A percentile compares a stretch with the other conserved stretches of the same genome.
Evolutionary conservation across 2,329 filamentous ascomycete genomes (phyloP).

Genomic region (Colletotrichum acutatum): DNA sequence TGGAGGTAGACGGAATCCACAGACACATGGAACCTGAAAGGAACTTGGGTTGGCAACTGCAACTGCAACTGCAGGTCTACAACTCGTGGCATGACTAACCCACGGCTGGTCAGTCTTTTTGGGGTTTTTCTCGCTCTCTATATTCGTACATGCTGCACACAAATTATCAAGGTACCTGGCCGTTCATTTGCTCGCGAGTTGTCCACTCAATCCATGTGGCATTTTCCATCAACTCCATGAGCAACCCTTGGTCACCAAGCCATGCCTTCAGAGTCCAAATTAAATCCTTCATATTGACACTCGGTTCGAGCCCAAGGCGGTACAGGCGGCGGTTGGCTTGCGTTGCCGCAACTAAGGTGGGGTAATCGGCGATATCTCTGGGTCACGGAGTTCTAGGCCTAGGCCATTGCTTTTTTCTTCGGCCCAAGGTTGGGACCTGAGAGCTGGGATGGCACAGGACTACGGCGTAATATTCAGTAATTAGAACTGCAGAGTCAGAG

Average conservation of each 20-base stretch:
- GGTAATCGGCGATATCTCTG: conserved; percentile 3
- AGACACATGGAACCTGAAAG: conserved; percentile 5
- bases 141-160: neutral
- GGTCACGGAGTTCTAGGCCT: conserved; percentile 18
- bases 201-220: neutral
- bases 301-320: neutral
- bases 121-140: neutral
- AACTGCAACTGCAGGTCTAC: neutral
- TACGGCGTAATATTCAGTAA: neutral
- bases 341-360: conserved; percentile 1
- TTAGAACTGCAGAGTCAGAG: neutral
- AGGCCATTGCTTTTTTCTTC: neutral
- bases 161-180: no score
- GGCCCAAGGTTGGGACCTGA: neutral
- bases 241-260: neutral
- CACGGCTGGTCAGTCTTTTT: neutral
- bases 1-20: conserved; percentile 10
- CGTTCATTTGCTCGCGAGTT: no score
- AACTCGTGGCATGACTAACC: neutral
- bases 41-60: no score
- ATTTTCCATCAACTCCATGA: neutral
- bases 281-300: no score
- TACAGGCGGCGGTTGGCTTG: neutral
- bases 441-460: neutral
- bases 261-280: neutral